A percentile compares a stretch with the other conserved stretches of the same genome.
Evolutionary conservation across 768 basidiomycete species (phyloP).

Genomic region (Gelatoporia subvermispora): DNA sequence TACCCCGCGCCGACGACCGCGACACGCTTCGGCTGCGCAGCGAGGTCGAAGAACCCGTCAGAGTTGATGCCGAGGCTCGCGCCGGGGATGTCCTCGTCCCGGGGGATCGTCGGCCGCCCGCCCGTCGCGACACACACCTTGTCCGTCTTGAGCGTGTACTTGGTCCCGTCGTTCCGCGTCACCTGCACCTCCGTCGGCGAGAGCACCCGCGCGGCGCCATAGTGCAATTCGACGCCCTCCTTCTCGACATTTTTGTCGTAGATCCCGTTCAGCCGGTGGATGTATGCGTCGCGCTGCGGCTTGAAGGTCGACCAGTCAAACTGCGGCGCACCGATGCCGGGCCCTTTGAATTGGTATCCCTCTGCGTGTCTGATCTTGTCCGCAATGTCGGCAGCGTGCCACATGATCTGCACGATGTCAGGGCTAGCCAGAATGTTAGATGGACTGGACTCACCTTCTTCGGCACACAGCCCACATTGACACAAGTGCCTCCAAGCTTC

Average conservation of each 20-base stretch:
- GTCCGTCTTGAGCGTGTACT: slow-evolving; percentile 71
- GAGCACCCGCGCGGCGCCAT: slow-evolving; percentile 69
- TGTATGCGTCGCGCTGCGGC: slow-evolving; percentile 92
- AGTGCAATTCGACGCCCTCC: slow-evolving; percentile 84
- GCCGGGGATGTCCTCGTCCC: slow-evolving; percentile 78
- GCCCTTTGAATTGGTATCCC: slow-evolving; percentile 70
- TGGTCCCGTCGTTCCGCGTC: slow-evolving; percentile 57
- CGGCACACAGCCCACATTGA: slow-evolving; percentile 99
- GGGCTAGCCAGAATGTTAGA: background rate
- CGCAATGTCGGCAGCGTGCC: slow-evolving; percentile 88
- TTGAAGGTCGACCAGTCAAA: slow-evolving; percentile 94
- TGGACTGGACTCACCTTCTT: slow-evolving; percentile 63
- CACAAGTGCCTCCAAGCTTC: slow-evolving; percentile 89
- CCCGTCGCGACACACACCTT: slow-evolving; percentile 84
- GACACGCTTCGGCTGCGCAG: slow-evolving; percentile 86
- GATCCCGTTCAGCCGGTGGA: slow-evolving; percentile 81
- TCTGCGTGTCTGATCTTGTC: slow-evolving; percentile 77
- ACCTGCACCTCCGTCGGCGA: slow-evolving; percentile 72
- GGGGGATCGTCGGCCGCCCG: slow-evolving; percentile 76
- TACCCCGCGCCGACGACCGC: slow-evolving; percentile 96
- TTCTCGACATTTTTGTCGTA: slow-evolving; percentile 86
- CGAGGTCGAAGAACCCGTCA: slow-evolving; percentile 94
- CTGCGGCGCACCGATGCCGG: slow-evolving; percentile 42
- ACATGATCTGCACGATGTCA: slow-evolving; percentile 72
- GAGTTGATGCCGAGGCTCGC: slow-evolving; percentile 88